These are phyloP conservation scores for Backusella circina DNA, from an alignment of 192 early-diverging fungal species.

Conservation along the genomic window DNA sequence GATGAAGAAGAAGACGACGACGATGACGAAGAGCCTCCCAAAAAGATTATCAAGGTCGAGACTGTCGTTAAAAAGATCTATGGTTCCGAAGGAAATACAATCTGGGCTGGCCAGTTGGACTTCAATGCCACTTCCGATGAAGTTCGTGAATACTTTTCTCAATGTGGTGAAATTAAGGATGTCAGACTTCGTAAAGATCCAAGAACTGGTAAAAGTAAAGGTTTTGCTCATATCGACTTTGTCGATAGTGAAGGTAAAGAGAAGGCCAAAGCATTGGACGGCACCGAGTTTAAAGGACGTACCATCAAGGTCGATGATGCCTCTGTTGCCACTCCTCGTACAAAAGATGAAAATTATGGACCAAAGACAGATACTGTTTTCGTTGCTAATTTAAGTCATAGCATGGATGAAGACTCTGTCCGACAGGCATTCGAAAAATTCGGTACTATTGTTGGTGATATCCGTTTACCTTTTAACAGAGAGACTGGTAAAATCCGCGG, in stretches of 20 bases:
- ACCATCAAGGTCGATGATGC: constrained; percentile 78
- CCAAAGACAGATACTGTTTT: constrained; percentile 71
- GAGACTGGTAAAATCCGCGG: constrained; percentile 76
- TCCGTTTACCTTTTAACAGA: constrained; percentile 72
- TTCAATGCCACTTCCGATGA: constrained; percentile 68
- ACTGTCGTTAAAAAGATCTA: neutral
- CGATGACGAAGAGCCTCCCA: constrained; percentile 36
- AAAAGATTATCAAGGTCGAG: constrained; percentile 57
- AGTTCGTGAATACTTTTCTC: constrained; percentile 56
- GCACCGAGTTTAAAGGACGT: constrained; percentile 80
- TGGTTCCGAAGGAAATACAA: constrained; percentile 36
- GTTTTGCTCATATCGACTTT: constrained; percentile 93
- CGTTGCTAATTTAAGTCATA: constrained; percentile 74
- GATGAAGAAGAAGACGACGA: constrained; percentile 11
- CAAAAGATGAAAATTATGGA: constrained; percentile 21
- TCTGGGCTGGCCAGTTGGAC: constrained; percentile 73
- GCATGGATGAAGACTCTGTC: constrained; percentile 54
- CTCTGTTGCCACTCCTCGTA: constrained; percentile 35
- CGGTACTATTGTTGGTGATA: constrained; percentile 57
- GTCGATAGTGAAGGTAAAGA: constrained; percentile 55
- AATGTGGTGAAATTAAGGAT: constrained; percentile 65
- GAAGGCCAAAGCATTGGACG: constrained; percentile 64
- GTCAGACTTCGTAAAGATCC: constrained; percentile 61
- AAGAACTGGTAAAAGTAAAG: constrained; percentile 69
- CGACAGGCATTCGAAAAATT: constrained; percentile 49